Percentiles rank a stretch among this genome's conserved stretches.
phyloP scores from a whole-genome alignment of 495 filamentous ascomycete species.

The Podospora comata region DNA sequence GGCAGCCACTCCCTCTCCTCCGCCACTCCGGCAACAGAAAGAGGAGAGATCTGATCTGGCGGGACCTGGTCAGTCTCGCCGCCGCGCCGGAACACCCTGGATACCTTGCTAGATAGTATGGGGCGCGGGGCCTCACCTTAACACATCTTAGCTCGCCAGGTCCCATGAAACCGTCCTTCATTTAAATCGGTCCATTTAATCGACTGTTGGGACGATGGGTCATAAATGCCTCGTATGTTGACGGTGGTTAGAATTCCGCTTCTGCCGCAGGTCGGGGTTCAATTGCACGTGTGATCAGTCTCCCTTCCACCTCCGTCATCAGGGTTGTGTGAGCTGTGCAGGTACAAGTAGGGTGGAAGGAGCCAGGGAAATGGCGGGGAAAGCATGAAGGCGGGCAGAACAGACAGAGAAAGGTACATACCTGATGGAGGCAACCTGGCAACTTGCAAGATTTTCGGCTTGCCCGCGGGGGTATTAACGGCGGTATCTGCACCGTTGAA shows the following conservation, averaged over 20 bases:
- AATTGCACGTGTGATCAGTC: neutral
- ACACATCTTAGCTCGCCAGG: neutral
- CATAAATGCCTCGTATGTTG: neutral
- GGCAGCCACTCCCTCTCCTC: neutral
- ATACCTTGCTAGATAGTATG: neutral
- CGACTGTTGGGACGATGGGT: neutral
- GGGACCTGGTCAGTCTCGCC: neutral
- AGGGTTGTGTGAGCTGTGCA: neutral
- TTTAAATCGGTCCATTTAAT: neutral
- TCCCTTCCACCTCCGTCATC: too few relatives aligned
- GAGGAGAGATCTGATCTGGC: neutral
- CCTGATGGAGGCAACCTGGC: neutral
- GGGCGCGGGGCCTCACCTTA: neutral
- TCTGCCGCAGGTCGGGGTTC: neutral
- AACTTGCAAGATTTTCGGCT: neutral
- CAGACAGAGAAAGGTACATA: too few relatives aligned
- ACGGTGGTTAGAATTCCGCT: neutral
- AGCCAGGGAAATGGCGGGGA: too few relatives aligned
- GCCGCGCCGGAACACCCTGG: neutral
- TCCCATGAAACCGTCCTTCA: neutral
- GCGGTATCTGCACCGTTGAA: neutral
- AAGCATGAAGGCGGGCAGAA: too few relatives aligned
- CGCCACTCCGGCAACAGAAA: conserved; percentile 1
- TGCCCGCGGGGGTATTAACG: neutral
- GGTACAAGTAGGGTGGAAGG: too few relatives aligned